A percentile compares a stretch with the other conserved stretches of the same genome.
phyloP scores from a whole-genome alignment of 2,329 filamentous ascomycete genomes.

The Pyrenophora seminiperda region DNA sequence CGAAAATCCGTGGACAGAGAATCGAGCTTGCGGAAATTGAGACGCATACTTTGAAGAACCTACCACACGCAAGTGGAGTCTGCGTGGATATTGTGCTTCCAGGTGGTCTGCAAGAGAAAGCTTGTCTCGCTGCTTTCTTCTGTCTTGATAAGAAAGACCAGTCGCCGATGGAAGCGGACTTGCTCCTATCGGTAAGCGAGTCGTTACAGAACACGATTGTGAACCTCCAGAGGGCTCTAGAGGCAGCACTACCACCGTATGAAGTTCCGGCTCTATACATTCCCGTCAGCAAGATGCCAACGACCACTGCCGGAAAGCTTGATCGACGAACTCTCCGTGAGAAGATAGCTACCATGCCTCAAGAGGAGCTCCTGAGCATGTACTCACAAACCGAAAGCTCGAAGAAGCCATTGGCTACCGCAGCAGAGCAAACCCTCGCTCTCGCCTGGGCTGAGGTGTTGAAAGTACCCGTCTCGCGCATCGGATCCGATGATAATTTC shows the following conservation, averaged over 20 bases:
- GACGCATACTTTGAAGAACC: background rate
- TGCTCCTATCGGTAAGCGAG: background rate
- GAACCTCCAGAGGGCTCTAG: background rate
- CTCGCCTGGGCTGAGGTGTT: conserved; percentile 22
- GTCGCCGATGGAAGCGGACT: background rate
- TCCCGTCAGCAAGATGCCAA: conserved; percentile 17
- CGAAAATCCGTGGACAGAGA: conserved; percentile 38
- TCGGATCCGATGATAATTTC: conserved; percentile 24
- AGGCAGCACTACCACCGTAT: conserved; percentile 3
- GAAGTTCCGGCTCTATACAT: conserved; percentile 9
- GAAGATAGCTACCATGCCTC: conserved; percentile 2
- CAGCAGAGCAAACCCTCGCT: conserved; percentile 14
- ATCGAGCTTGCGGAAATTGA: conserved; percentile 23
- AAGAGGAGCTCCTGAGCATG: conserved; percentile 19
- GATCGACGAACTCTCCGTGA: background rate
- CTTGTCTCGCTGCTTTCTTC: conserved; percentile 3
- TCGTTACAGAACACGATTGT: background rate
- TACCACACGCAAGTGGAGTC: background rate
- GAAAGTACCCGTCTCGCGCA: conserved; percentile 11
- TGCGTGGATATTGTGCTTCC: background rate
- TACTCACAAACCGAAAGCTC: background rate
- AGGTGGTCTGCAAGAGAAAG: conserved; percentile 1
- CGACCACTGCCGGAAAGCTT: conserved; percentile 22
- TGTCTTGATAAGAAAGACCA: background rate
- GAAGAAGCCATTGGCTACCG: background rate